phyloP scores from a whole-genome alignment of 1,284 basidiomycete species.

The Apiotrichum gracile region DNA sequence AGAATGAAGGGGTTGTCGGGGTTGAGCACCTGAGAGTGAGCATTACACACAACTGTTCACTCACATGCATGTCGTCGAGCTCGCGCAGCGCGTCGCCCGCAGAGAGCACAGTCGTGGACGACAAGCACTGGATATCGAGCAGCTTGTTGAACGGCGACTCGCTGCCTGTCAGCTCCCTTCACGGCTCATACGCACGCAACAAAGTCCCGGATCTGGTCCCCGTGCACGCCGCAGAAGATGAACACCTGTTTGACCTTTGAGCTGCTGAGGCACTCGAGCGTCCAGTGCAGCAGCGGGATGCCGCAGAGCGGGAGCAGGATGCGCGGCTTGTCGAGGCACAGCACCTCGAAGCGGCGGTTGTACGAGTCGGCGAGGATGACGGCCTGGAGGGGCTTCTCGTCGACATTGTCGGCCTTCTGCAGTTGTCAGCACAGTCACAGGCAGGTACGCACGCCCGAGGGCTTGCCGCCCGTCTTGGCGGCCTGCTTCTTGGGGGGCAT shows the following conservation, averaged over 20 bases:
- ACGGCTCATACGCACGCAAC: conserved; percentile 37
- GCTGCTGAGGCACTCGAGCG: conserved; percentile 84
- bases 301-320: conserved; percentile 90
- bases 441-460: conserved; percentile 2
- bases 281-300: conserved; percentile 89
- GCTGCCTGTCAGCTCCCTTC: conserved; percentile 7
- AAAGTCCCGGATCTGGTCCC: conserved; percentile 71
- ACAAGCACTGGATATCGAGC: conserved; percentile 78
- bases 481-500: conserved; percentile 44
- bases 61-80: conserved; percentile 69
- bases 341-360: conserved; percentile 83
- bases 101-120: conserved; percentile 81
- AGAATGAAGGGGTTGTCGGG: conserved; percentile 76
- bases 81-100: conserved; percentile 95
- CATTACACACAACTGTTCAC: background rate
- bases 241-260: conserved; percentile 94
- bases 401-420: conserved; percentile 45
- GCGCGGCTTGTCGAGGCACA: conserved; percentile 74
- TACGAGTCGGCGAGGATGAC: conserved; percentile 93
- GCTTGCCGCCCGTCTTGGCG: conserved; percentile 27
- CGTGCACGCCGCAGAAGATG: conserved; percentile 82
- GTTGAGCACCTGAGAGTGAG: conserved; percentile 65
- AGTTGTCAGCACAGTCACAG: conserved; percentile 13
- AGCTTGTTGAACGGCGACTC: conserved; percentile 44
- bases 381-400: conserved; percentile 79